Conservation (phyloP, 306 rosid genomes). For the Cucurbita argyrosperma region DNA sequence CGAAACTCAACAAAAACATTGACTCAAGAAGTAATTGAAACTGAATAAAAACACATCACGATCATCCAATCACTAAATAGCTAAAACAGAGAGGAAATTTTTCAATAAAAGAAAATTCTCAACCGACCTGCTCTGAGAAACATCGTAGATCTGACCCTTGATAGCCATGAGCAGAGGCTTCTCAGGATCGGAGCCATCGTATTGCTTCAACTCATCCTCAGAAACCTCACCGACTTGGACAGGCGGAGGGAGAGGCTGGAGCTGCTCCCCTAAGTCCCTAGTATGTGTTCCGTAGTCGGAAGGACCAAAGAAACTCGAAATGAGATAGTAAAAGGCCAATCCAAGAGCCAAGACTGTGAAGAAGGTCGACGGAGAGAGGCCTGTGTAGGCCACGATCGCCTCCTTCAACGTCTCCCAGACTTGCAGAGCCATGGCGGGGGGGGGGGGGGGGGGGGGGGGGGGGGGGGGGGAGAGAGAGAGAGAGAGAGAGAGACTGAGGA, state of each 20-base stretch:
- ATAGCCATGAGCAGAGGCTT: conserved; percentile 92
- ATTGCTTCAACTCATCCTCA: conserved; percentile 52
- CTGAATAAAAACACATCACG: neutral
- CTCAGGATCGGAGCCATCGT: conserved; percentile 54
- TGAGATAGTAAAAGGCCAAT: conserved; percentile 42
- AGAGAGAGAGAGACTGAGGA: neutral
- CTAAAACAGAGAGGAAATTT: conserved; percentile 1
- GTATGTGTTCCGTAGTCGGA: conserved; percentile 7
- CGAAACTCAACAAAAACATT: neutral
- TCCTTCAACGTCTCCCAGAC: conserved; percentile 79
- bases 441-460: no score
- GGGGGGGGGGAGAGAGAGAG: neutral
- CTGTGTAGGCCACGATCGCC: conserved; percentile 63
- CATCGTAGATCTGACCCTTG: conserved; percentile 98
- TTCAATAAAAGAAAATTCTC: neutral
- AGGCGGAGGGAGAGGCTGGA: conserved; percentile 65
- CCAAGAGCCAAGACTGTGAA: conserved; percentile 53
- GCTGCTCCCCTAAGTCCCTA: conserved; percentile 23
- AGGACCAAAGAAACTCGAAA: conserved; percentile 50
- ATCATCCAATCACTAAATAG: conserved; percentile 2
- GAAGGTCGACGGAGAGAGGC: conserved; percentile 74
- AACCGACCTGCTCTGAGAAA: conserved; percentile 71
- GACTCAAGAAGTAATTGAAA: neutral
- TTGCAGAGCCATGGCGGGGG: conserved; percentile 45
- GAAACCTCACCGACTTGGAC: conserved; percentile 85